Evolutionary conservation across 305 asterid genomes (phyloP).

Genomic region (Plantago lanceolata): DNA sequence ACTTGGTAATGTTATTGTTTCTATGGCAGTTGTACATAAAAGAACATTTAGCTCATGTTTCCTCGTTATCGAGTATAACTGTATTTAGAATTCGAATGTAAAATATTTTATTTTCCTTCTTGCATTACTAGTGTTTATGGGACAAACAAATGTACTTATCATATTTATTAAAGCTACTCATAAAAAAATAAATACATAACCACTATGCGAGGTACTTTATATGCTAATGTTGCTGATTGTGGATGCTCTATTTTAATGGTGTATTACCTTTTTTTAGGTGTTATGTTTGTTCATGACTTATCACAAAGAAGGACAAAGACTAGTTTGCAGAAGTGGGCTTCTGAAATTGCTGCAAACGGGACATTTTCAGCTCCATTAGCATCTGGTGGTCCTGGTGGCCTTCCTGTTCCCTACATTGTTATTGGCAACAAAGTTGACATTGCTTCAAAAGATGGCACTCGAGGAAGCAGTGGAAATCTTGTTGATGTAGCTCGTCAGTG

Average conservation of each 20-base stretch:
- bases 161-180: not conserved
- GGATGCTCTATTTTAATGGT: slow-evolving; percentile 1
- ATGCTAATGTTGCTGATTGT: slow-evolving; percentile 6
- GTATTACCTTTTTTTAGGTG: slow-evolving; percentile 42
- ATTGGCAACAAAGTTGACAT: slow-evolving; percentile 87
- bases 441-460: slow-evolving; percentile 59
- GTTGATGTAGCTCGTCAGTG: slow-evolving; percentile 95
- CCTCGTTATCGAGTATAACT: not conserved
- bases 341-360: slow-evolving; percentile 77
- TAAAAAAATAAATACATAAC: not conserved
- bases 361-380: slow-evolving; percentile 94
- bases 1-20: too few relatives aligned
- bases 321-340: slow-evolving; percentile 88
- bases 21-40: too few relatives aligned
- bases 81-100: not conserved
- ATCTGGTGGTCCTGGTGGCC: slow-evolving; percentile 92
- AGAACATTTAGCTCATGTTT: not conserved
- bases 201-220: not conserved
- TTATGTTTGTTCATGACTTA: slow-evolving; percentile 88
- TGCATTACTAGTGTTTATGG: too few relatives aligned
- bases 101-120: not conserved
- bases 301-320: slow-evolving; percentile 89
- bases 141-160: not conserved
- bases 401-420: slow-evolving; percentile 89
- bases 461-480: slow-evolving; percentile 97